Percentiles rank a stretch among this genome's conserved stretches.
phyloP scores from a whole-genome alignment of 805 yeast species.

The Pichia membranifaciens region DNA sequence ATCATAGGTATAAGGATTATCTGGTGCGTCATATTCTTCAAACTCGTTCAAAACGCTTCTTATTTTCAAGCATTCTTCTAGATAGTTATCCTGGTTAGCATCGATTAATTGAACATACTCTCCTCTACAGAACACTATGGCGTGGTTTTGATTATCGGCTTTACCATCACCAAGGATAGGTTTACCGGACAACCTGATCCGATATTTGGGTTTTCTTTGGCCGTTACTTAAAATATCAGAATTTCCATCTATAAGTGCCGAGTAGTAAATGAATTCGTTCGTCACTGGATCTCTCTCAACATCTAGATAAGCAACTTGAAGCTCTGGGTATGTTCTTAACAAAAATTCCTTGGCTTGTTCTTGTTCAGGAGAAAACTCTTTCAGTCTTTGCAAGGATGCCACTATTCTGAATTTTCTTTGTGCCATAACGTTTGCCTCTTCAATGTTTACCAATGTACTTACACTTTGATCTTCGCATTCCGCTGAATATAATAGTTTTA shows the following conservation, averaged over 20 bases:
- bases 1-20: constrained; percentile 22
- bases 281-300: constrained; percentile 41
- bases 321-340: constrained; percentile 59
- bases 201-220: constrained; percentile 52
- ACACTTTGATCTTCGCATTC: constrained; percentile 36
- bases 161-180: constrained; percentile 85
- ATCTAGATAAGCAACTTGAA: constrained; percentile 59
- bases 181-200: constrained; percentile 66
- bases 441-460: constrained; percentile 34
- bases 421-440: constrained; percentile 47
- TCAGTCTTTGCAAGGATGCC: constrained; percentile 59
- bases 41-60: constrained; percentile 71
- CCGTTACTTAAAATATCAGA: constrained; percentile 58
- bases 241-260: constrained; percentile 66
- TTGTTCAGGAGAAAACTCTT: constrained; percentile 50
- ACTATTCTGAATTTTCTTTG: constrained; percentile 58
- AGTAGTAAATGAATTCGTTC: constrained; percentile 45
- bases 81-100: constrained; percentile 78
- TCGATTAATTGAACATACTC: constrained; percentile 76
- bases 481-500: constrained; percentile 56
- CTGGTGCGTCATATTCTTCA: constrained; percentile 42
- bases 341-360: constrained; percentile 53
- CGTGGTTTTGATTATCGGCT: constrained; percentile 77
- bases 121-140: constrained; percentile 70
- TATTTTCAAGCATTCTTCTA: constrained; percentile 77